These are phyloP conservation scores for Gracilaria gracilis DNA, from an alignment of 23 red algal genomes.

Conservation along the genomic window DNA sequence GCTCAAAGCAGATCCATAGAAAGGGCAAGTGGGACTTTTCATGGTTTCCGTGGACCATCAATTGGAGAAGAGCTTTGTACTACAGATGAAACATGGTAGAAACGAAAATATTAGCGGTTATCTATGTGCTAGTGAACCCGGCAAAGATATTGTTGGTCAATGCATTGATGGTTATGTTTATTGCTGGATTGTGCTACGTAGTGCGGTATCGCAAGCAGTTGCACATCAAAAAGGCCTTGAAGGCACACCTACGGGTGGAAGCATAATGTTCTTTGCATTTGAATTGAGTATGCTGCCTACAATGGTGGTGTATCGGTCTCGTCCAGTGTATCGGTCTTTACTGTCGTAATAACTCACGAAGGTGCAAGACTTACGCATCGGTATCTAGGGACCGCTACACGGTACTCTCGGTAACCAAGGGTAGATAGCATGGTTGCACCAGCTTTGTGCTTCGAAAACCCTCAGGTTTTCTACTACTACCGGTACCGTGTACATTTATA, in stretches of 20 bases:
- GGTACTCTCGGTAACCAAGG: too few species aligned
- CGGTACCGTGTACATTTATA: too few species aligned
- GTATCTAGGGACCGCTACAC: too few species aligned
- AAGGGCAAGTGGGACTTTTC: slow-evolving; percentile 77
- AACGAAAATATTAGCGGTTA: slow-evolving; percentile 48
- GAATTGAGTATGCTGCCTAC: slow-evolving; percentile 82
- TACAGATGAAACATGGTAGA: slow-evolving; percentile 30
- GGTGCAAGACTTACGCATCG: too few species aligned
- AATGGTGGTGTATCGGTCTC: slow-evolving; percentile 80
- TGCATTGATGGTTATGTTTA: slow-evolving; percentile 50
- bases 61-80: slow-evolving; percentile 86
- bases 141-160: slow-evolving; percentile 55
- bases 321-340: slow-evolving; percentile 91
- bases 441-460: too few species aligned
- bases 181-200: slow-evolving; percentile 59
- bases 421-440: too few species aligned
- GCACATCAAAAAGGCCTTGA: slow-evolving; percentile 28
- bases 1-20: slow-evolving; percentile 81
- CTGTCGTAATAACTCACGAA: too few species aligned
- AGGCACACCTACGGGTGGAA: slow-evolving; percentile 42
- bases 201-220: slow-evolving; percentile 66
- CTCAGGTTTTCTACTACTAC: too few species aligned
- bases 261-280: slow-evolving; percentile 80
- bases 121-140: slow-evolving; percentile 86
- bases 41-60: slow-evolving; percentile 92